Percentiles rank a stretch among this genome's conserved stretches.
Evolutionary conservation across 1,284 basidiomycete species (phyloP).

Genomic region (Hypsizygus ulmarius): DNA sequence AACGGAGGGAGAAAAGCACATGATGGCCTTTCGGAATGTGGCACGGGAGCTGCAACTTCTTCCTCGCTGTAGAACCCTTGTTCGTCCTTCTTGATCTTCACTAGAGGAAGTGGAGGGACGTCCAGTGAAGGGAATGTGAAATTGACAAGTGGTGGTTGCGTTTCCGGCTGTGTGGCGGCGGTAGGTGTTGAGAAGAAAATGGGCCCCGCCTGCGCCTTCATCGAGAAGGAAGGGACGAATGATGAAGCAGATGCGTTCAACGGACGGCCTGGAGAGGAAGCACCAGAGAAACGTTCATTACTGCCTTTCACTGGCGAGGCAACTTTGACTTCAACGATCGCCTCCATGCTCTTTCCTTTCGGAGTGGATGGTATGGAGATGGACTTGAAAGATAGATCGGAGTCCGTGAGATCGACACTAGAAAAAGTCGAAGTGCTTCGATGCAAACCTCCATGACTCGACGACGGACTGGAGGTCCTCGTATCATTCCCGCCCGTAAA

Average conservation of each 20-base stretch:
- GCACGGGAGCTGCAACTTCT: slow-evolving; percentile 22
- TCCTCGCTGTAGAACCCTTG: slow-evolving; percentile 40
- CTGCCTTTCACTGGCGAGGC: slow-evolving; percentile 26
- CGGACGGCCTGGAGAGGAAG: slow-evolving; percentile 29
- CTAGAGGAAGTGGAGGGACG: slow-evolving; percentile 26
- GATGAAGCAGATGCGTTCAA: slow-evolving; percentile 42
- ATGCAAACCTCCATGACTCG: slow-evolving; percentile 24
- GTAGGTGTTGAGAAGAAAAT: slow-evolving; percentile 20
- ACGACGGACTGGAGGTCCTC: slow-evolving; percentile 24
- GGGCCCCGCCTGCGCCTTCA: slow-evolving; percentile 21
- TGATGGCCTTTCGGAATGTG: slow-evolving; percentile 18
- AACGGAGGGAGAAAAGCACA: slow-evolving; percentile 37
- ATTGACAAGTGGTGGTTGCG: slow-evolving; percentile 28
- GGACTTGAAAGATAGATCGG: slow-evolving; percentile 33
- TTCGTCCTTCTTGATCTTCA: slow-evolving; percentile 42
- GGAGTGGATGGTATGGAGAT: slow-evolving; percentile 38
- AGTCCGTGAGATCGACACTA: slow-evolving; percentile 34
- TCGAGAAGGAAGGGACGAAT: slow-evolving; percentile 34
- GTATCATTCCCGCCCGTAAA: slow-evolving; percentile 3
- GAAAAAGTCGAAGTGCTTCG: slow-evolving; percentile 35
- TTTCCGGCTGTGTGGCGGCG: slow-evolving; percentile 14
- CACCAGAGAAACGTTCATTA: slow-evolving; percentile 16
- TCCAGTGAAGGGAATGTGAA: slow-evolving; percentile 41
- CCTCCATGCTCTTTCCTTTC: slow-evolving; percentile 26
- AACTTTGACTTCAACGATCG: slow-evolving; percentile 31